Base-by-base conservation (phyloP, 345 rosid genomes). In the Eucalyptus lansdowneana region DNA sequence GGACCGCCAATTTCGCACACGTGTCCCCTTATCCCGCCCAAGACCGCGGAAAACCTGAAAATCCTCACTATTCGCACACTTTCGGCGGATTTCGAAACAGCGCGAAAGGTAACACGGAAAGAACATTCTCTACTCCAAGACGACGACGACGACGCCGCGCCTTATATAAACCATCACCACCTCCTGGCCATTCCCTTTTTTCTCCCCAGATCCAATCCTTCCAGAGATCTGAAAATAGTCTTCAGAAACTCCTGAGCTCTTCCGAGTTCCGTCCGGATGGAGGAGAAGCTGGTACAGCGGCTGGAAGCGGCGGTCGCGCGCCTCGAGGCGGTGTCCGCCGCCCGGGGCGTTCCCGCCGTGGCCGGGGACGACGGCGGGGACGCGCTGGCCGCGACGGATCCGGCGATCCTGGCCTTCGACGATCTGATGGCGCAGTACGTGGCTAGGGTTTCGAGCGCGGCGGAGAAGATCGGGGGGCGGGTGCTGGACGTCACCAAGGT, bases 381-480 rank as follows among this genome's bases (percentile, higher is more conserved):
- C 7, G 87, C 76, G 60, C 91, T 88, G 47, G 87, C 69, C 89
- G 90, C 93, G 60, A 80, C 93, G 90, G 99, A 96, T 94, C 99
- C 97, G 49, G 92, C 97, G 90, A 96, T 96, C 90, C 13, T 90
- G 90, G 99, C 99, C 76, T 97, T 95, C 88, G 96, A 94, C 27
- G 98, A 96, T 92, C 90, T 96, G 89, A 94, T 93, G 88, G 88
- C 91, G 65, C 92, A 95, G 92, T 94, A 91, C 54, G 91, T 95
- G 12, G 93, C 94, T 88, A 95, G 94, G 95, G 95, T 93, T 91
- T 90, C 92, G 42, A 67, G 37, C 34, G 97, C 97, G 44, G 99
- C 99, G 14, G 97, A 94, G 95, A 96, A 95, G 92, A 97, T 98
- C 90, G 98, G 99, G 56, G 99, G 99, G 45, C 94, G 90, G 92